These are phyloP conservation scores for Salix udensis DNA, from an alignment of 345 rosid genomes.

Conservation along the genomic window DNA sequence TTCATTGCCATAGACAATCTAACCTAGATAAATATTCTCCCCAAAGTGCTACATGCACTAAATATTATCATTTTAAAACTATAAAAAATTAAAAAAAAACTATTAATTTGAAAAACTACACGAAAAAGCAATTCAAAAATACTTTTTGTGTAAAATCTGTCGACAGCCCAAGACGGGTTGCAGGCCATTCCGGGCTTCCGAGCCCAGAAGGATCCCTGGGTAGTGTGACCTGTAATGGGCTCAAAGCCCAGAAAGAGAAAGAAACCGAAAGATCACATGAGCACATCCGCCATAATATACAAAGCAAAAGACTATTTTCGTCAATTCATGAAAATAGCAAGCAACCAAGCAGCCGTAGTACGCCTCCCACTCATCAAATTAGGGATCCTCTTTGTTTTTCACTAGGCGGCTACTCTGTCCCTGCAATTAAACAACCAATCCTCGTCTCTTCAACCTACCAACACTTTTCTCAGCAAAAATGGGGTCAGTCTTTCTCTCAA, in stretches of 20 bases:
- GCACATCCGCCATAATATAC: neutral
- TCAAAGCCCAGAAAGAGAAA: neutral
- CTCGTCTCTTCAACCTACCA: neutral
- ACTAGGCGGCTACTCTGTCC: neutral
- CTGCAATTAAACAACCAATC: neutral
- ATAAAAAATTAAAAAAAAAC: too few species aligned
- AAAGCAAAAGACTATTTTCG: neutral
- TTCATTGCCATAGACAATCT: too few species aligned
- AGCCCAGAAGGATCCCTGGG: too few species aligned
- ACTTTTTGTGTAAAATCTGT: too few species aligned
- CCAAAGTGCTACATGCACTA: too few species aligned
- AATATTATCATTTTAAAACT: too few species aligned
- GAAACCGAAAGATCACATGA: neutral
- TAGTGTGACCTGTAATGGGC: too few species aligned
- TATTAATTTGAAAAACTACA: too few species aligned
- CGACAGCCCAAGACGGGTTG: too few species aligned
- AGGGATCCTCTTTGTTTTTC: neutral
- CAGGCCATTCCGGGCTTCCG: too few species aligned
- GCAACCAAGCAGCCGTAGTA: neutral
- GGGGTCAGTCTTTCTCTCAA: constrained; percentile 4
- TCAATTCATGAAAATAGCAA: neutral
- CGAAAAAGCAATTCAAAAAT: too few species aligned
- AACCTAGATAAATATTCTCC: too few species aligned
- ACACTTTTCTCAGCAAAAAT: neutral
- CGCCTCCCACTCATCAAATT: neutral